Evolutionary conservation across 441 rosid species (phyloP).

Genomic region (Pelargonium australe): DNA sequence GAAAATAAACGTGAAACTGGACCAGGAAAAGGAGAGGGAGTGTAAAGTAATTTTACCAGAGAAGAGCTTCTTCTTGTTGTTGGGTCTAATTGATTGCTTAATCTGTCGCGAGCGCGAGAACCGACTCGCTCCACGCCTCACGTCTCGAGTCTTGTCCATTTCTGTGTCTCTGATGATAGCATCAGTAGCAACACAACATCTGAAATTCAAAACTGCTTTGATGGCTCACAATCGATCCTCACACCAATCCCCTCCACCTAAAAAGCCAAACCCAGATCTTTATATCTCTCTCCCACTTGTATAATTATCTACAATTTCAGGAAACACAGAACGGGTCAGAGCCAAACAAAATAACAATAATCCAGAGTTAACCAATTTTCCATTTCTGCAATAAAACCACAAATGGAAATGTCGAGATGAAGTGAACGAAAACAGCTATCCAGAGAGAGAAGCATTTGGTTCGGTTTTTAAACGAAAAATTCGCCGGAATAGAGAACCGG

Average conservation of each 20-base stretch:
- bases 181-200: constrained; percentile 14
- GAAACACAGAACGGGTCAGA: constrained; percentile 1
- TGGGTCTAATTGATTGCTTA: constrained; percentile 40
- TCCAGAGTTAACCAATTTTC: constrained; percentile 6
- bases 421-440: neutral
- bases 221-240: constrained; percentile 20
- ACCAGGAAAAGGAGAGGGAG: constrained; percentile 5
- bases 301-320: constrained; percentile 13
- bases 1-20: constrained; percentile 11
- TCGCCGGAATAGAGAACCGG: constrained; percentile 17
- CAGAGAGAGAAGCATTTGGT: neutral
- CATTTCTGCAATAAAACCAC: constrained; percentile 9
- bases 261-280: constrained; percentile 31
- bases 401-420: neutral
- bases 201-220: constrained; percentile 20
- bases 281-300: constrained; percentile 15
- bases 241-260: constrained; percentile 14
- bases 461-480: constrained; percentile 18
- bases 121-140: constrained; percentile 53
- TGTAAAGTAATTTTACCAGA: constrained; percentile 33
- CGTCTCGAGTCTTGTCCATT: constrained; percentile 55
- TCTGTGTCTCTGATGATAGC: constrained; percentile 27
- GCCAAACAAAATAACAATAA: constrained; percentile 1
- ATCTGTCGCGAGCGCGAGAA: constrained; percentile 31
- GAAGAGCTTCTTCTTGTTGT: constrained; percentile 23